These are phyloP conservation scores for Thalassia testudinum DNA, from an alignment of 116 monocot species.

Conservation along the genomic window DNA sequence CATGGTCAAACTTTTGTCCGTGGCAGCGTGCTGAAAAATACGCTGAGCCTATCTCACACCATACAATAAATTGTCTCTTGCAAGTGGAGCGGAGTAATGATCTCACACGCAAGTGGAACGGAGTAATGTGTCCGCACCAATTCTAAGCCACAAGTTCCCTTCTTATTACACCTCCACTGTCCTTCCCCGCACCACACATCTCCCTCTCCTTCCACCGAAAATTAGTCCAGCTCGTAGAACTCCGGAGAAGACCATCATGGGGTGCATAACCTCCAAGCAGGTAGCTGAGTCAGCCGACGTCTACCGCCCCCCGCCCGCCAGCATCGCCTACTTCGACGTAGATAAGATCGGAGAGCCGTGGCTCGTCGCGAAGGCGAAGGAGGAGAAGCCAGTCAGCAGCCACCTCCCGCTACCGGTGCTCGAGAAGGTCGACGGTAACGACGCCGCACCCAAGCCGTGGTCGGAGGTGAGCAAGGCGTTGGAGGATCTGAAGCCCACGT, in stretches of 20 bases:
- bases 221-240: too few species aligned
- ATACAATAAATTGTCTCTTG: too few species aligned
- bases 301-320: conserved; percentile 60
- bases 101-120: too few species aligned
- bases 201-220: too few species aligned
- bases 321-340: conserved; percentile 72
- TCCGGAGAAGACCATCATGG: conserved; percentile 48
- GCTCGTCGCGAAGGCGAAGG: conserved; percentile 19
- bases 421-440: conserved; percentile 63
- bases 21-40: too few species aligned
- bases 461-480: conserved; percentile 79
- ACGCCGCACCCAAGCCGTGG: conserved; percentile 64
- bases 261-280: conserved; percentile 59
- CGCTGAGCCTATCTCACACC: too few species aligned
- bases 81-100: too few species aligned
- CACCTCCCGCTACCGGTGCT: conserved; percentile 34
- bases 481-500: conserved; percentile 55
- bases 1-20: too few species aligned
- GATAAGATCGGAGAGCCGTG: conserved; percentile 70
- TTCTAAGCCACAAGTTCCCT: too few species aligned
- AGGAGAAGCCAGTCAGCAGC: conserved; percentile 13
- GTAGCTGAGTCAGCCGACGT: conserved; percentile 25
- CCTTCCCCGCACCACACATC: too few species aligned
- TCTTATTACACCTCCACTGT: too few species aligned
- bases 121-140: too few species aligned